Evolutionary conservation across 192 early-diverging fungal genomes (phyloP), one percentile per base, ranked within the genome.

Genomic region (Chytriomyces confervae): DNA sequence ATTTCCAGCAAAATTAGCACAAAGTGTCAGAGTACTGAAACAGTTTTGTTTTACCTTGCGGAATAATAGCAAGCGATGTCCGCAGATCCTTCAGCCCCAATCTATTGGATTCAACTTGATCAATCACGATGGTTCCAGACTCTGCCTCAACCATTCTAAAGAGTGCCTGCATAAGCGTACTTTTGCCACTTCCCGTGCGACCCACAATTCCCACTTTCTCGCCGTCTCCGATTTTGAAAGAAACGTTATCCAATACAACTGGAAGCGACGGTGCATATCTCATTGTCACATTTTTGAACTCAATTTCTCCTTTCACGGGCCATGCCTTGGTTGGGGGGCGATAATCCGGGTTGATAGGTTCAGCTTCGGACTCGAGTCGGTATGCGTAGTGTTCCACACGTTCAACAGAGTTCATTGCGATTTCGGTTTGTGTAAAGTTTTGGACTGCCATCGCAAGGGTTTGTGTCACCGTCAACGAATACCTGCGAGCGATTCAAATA

Each of bases 21-120:
- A 36, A 36, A 36, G 36, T 36, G 36, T 57, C 20, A 57, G 53
- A 57, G 3, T 57, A 3, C 67, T 1, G 13, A 16, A 66, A 61
- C 57, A 70, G 60, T 29, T 9, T 36, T 36, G 36, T 36, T 36
- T n/a, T 57, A 43, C 95, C 84, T 83, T 94, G 94, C 47, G 94
- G 89, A 53, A 95, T 91, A 23, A 93, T 91, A 24, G 91, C 86
- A 50, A 96, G 75, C 11, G 83, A 80, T 7, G 80, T 80, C 7
- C 95, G 85, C 69, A 96, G 73, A 46, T 93, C 91, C 36, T 82
- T 79, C 50, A 94, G 76, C 24, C 91, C 90, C 47, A 95, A 69
- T n/a, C 84, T 79, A 0, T 89, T 90, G 18, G 90, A 88, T 36
- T 93, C 88, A 43, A 93, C 81, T 10, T 89, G 91, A 79, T 94